These are phyloP conservation scores for Nissolia schottii DNA, from an alignment of 306 rosid genomes.

Conservation along the genomic window DNA sequence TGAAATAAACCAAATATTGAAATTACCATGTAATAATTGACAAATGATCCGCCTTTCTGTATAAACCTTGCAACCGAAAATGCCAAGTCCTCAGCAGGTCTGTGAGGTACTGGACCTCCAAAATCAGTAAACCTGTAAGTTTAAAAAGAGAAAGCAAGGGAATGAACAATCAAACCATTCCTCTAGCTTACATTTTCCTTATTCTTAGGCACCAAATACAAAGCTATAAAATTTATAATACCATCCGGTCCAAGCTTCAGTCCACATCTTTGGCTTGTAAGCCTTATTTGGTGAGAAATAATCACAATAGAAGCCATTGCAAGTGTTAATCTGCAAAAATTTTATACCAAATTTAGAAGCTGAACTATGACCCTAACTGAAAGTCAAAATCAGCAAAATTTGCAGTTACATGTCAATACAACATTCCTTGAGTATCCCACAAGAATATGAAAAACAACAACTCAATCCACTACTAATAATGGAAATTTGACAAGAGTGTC, in stretches of 20 bases:
- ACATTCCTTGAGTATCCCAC: slow-evolving; percentile 13
- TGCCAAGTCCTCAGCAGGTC: slow-evolving; percentile 94
- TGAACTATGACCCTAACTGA: background rate
- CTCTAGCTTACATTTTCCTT: background rate
- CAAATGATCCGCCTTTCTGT: slow-evolving; percentile 90
- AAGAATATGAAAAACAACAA: background rate
- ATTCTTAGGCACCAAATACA: background rate
- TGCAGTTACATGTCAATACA: slow-evolving; percentile 11
- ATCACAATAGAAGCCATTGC: slow-evolving; percentile 97
- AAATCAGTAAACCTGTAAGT: slow-evolving; percentile 78
- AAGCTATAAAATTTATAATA: slow-evolving; percentile 23
- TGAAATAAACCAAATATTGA: slow-evolving; percentile 15
- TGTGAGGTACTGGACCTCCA: slow-evolving; percentile 89
- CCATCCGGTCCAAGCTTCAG: slow-evolving; percentile 99
- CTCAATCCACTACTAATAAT: background rate
- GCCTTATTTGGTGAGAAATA: slow-evolving; percentile 92
- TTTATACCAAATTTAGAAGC: slow-evolving; percentile 15
- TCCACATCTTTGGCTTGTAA: slow-evolving; percentile 99
- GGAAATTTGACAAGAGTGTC: slow-evolving; percentile 15
- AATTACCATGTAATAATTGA: slow-evolving; percentile 91
- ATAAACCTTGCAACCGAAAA: slow-evolving; percentile 92
- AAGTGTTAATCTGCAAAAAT: slow-evolving; percentile 72
- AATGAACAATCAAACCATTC: background rate
- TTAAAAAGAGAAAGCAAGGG: background rate
- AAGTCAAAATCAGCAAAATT: background rate